phyloP scores from a whole-genome alignment of 2,329 filamentous ascomycete genomes.

The Cadophora sp. region DNA sequence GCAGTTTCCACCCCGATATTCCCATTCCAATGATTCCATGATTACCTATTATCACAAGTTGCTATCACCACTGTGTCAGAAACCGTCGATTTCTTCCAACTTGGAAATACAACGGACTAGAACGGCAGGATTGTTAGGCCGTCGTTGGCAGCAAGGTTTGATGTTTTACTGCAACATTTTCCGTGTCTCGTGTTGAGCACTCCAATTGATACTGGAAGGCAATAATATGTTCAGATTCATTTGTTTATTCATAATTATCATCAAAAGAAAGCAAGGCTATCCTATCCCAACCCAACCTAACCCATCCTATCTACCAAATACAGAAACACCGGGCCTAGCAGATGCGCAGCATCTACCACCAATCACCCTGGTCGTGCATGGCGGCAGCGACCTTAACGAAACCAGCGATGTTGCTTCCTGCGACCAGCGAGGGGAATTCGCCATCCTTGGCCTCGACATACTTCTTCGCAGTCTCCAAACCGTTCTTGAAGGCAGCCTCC shows the following conservation, averaged over 20 bases:
- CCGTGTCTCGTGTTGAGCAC: too few species aligned
- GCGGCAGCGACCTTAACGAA: constrained; percentile 95
- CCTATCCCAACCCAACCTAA: constrained; percentile 4
- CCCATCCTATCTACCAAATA: constrained; percentile 24
- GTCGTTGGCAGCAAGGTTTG: too few species aligned
- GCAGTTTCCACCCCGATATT: too few species aligned
- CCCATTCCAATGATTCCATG: too few species aligned
- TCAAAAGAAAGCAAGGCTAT: constrained; percentile 1
- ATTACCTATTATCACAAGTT: too few species aligned
- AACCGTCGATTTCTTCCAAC: too few species aligned
- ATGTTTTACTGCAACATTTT: too few species aligned
- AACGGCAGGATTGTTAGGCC: too few species aligned
- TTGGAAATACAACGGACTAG: too few species aligned
- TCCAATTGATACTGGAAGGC: too few species aligned
- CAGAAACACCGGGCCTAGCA: constrained; percentile 2
- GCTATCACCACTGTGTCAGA: too few species aligned
- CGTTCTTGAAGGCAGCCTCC: constrained; percentile 91
- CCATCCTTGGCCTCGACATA: constrained; percentile 81
- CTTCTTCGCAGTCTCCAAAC: constrained; percentile 85
- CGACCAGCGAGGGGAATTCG: constrained; percentile 88
- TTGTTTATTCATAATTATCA: constrained; percentile 16
- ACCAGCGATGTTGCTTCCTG: constrained; percentile 95
- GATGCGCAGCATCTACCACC: constrained; percentile 63
- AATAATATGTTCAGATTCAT: neutral
- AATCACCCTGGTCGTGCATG: constrained; percentile 97